A percentile compares a stretch with the other conserved stretches of the same genome.
phyloP scores from a whole-genome alignment of 768 basidiomycete species.

The Bullera alba region DNA sequence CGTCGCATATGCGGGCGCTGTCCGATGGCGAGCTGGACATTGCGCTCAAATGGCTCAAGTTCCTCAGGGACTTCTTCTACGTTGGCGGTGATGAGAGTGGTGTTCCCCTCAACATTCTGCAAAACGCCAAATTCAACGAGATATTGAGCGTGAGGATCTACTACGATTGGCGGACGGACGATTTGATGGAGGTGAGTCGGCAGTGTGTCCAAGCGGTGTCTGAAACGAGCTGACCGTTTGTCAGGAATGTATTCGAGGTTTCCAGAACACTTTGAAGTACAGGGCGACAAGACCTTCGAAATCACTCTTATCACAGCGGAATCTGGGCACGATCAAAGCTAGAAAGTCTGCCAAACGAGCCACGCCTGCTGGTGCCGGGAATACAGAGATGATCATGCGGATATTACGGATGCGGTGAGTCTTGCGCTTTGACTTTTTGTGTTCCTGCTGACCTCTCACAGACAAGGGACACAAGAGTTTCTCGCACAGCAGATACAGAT shows the following conservation, averaged over 20 bases:
- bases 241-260: constrained; percentile 93
- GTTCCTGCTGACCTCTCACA: constrained; percentile 3
- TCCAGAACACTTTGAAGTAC: constrained; percentile 78
- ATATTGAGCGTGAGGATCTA: constrained; percentile 82
- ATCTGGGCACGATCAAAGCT: constrained; percentile 90
- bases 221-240: constrained; percentile 41
- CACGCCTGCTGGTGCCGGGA: constrained; percentile 58
- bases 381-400: constrained; percentile 83
- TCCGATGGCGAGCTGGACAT: constrained; percentile 95
- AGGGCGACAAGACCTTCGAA: constrained; percentile 82
- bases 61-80: constrained; percentile 90
- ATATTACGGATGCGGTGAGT: constrained; percentile 89
- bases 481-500: constrained; percentile 38
- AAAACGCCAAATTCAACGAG: constrained; percentile 92
- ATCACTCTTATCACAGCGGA: constrained; percentile 84
- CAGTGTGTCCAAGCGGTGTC: too few species aligned
- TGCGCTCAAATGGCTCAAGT: constrained; percentile 97
- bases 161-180: constrained; percentile 71
- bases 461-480: constrained; percentile 40
- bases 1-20: constrained; percentile 84
- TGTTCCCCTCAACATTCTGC: constrained; percentile 72
- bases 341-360: constrained; percentile 86
- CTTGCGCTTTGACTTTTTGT: constrained; percentile 1
- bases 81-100: constrained; percentile 81
- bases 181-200: constrained; percentile 46